These are phyloP conservation scores for Schoenoplectus tabernaemontani DNA, from an alignment of 202 grass and related monocot genomes.

Conservation along the genomic window DNA sequence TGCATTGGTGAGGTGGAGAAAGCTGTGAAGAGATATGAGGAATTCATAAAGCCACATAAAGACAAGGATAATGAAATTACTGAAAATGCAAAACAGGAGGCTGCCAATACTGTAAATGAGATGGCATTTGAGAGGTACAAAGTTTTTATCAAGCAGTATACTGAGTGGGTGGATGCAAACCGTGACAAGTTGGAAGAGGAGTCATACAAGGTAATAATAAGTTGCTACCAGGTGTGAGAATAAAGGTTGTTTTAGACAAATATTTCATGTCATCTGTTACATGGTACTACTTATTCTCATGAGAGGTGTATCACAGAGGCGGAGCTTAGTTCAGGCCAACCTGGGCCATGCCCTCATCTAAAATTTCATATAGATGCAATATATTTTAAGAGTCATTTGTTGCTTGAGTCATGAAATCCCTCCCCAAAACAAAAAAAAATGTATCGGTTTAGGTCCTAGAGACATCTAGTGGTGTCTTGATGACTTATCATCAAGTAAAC, in stretches of 20 bases:
- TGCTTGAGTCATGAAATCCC: too few species aligned
- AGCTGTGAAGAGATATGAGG: slow-evolving; percentile 46
- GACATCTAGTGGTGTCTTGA: not conserved
- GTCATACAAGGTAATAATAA: slow-evolving; percentile 60
- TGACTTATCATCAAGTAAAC: not conserved
- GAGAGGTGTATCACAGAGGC: not conserved
- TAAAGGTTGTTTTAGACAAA: not conserved
- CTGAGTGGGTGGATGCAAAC: slow-evolving; percentile 87
- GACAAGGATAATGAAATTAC: not conserved
- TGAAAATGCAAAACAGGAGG: slow-evolving; percentile 34
- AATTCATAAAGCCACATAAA: slow-evolving; percentile 35
- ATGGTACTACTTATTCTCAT: not conserved
- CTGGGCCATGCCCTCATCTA: too few species aligned
- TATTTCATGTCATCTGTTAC: not conserved
- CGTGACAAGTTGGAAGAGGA: slow-evolving; percentile 61
- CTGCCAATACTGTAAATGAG: slow-evolving; percentile 40
- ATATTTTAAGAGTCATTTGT: too few species aligned
- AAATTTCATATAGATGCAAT: too few species aligned
- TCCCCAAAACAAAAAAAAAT: too few species aligned
- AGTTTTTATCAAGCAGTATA: slow-evolving; percentile 90
- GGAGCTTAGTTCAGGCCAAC: too few species aligned
- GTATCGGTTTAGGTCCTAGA: not conserved
- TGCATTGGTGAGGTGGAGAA: slow-evolving; percentile 31
- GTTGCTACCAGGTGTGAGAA: not conserved
- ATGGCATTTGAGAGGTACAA: slow-evolving; percentile 58